Base-by-base conservation (phyloP, 495 filamentous ascomycete species). In the Penicillium chermesinum region DNA sequence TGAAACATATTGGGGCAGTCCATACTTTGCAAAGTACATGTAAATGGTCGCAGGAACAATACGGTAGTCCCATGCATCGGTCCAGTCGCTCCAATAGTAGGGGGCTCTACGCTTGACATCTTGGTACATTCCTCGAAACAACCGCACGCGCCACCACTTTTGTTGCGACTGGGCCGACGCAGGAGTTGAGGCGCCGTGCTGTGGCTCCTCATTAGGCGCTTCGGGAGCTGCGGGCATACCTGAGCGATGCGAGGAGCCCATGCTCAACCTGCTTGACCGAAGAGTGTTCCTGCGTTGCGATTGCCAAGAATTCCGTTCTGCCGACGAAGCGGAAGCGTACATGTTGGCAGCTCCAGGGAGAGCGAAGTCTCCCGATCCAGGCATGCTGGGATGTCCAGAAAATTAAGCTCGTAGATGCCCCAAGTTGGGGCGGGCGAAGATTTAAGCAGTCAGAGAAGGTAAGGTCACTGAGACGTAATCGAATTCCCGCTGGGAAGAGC, bases 21-120 rank as follows among this genome's bases (percentile, higher is more conserved):
- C 81, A 58, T 72, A 89, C 87, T 91, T 91, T 19, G 86, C 88
- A 74, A 91, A 91, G 67, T 89, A 91, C 86, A 90, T 93, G 65
- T 90, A 90, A 38, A 93, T 74, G 27, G 87, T 89, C 19, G 84
- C 85, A 27, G 88, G 86, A 20, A 93, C 73, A 32, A 89, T 83
- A 27, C 88, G 78, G 68, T 93, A 93, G 62, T 89, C 81, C 86
- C 85, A 89, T 2, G 87, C 88, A 69, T 91, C 88, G 21, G 67
- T 74, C 85, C 84, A 90, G 66, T 93, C 88, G 62, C 80, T 86
- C 69, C 67, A 72, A 56, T 89, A 93, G 61, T 75, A 91, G 8
- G 88, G 88, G 3, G 75, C 78, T 49, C 88, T 72, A 41, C 87
- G 78, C 47, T 78, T 81, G 43, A 90, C 57, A 67, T 93, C 88